Percentiles rank a stretch among this genome's conserved stretches.
Evolutionary conservation across 495 filamentous ascomycete genomes (phyloP).

Genomic region (Hypoxylon subgilvum): DNA sequence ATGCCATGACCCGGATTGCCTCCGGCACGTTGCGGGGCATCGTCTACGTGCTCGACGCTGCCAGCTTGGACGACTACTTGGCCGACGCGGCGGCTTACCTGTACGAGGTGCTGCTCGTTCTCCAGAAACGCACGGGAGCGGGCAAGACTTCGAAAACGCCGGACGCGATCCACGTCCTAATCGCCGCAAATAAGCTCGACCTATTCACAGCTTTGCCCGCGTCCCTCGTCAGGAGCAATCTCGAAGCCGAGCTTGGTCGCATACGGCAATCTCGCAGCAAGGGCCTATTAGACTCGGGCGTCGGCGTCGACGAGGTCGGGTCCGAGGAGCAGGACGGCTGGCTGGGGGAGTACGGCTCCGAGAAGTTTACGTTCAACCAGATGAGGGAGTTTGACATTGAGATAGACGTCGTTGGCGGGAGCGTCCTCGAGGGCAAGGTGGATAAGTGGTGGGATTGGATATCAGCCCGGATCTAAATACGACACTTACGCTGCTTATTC

Average conservation of each 20-base stretch:
- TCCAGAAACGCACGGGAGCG: constrained; percentile 75
- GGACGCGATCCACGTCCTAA: constrained; percentile 70
- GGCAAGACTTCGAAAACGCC: constrained; percentile 64
- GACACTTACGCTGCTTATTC: not conserved
- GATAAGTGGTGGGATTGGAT: constrained; percentile 92
- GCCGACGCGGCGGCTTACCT: constrained; percentile 64
- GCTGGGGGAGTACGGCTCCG: constrained; percentile 78
- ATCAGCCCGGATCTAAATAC: constrained; percentile 44
- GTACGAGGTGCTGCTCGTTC: constrained; percentile 78
- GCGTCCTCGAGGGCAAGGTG: constrained; percentile 73
- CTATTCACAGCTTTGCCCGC: constrained; percentile 91
- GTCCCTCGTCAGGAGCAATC: constrained; percentile 70
- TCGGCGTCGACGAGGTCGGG: constrained; percentile 61
- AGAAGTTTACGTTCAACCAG: constrained; percentile 76
- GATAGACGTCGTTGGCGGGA: constrained; percentile 80
- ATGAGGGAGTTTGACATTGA: constrained; percentile 82
- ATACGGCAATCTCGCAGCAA: constrained; percentile 79
- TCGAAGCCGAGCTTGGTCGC: constrained; percentile 83
- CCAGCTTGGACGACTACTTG: constrained; percentile 61
- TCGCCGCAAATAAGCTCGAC: constrained; percentile 94
- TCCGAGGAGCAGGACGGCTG: constrained; percentile 77
- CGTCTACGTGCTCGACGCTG: constrained; percentile 86
- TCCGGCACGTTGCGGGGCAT: constrained; percentile 49
- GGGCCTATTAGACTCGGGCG: constrained; percentile 77
- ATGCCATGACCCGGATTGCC: constrained; percentile 62